A percentile compares a stretch with the other conserved stretches of the same genome.
Evolutionary conservation across 2,329 filamentous ascomycete species (phyloP).

Genomic region (Nigrospora osmanthi): DNA sequence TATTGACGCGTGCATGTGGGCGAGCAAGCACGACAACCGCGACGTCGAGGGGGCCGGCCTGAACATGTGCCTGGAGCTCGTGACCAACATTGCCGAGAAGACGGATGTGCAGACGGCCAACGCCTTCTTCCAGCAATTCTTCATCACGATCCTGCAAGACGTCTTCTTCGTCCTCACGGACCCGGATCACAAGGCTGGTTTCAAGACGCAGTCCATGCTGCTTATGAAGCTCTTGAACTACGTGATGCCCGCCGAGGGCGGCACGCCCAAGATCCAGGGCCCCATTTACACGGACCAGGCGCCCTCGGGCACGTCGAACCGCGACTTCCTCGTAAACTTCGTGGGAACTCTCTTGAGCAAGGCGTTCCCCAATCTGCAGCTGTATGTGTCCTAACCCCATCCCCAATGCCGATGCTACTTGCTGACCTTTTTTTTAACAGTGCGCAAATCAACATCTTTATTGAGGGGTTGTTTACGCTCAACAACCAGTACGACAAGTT

Average conservation of each 20-base stretch:
- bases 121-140: conserved; percentile 97
- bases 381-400: conserved; percentile 47
- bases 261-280: conserved; percentile 77
- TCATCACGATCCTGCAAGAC: conserved; percentile 89
- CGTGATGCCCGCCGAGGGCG: conserved; percentile 63
- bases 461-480: conserved; percentile 78
- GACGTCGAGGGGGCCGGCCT: conserved; percentile 94
- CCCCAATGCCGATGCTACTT: neutral
- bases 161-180: conserved; percentile 98
- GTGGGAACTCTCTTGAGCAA: conserved; percentile 77
- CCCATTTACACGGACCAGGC: conserved; percentile 90
- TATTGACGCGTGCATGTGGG: conserved; percentile 99
- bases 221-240: conserved; percentile 95
- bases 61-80: conserved; percentile 95
- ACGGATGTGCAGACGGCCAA: conserved; percentile 80
- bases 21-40: conserved; percentile 99
- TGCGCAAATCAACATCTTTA: conserved; percentile 81
- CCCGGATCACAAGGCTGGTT: conserved; percentile 96
- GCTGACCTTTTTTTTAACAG: conserved; percentile 40
- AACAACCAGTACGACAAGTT: conserved; percentile 91
- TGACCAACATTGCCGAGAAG: conserved; percentile 94
- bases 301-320: conserved; percentile 74
- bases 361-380: conserved; percentile 87
- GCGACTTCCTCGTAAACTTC: conserved; percentile 83
- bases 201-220: conserved; percentile 94